Evolutionary conservation across 495 filamentous ascomycete species (phyloP).

Genomic region (Aeminium ludgeri): DNA sequence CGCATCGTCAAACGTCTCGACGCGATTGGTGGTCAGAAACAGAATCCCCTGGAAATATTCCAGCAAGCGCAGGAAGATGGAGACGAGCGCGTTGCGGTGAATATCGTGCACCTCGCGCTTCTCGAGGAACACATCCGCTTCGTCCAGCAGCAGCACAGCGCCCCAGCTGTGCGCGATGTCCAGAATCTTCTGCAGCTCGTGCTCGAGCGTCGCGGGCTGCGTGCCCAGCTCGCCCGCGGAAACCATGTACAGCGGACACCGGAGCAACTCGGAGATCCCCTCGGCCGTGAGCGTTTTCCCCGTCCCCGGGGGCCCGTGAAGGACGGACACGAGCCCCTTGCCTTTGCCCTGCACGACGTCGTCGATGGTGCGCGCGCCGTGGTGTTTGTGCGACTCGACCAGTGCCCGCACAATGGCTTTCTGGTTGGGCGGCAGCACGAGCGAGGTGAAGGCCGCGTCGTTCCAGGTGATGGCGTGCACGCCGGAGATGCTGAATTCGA

Average conservation of each 20-base stretch:
- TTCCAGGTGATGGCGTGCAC: conserved; percentile 75
- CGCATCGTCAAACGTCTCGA: conserved; percentile 34
- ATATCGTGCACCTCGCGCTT: conserved; percentile 5
- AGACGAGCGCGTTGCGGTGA: conserved; percentile 8
- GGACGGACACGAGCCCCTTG: conserved; percentile 12
- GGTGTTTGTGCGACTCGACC: conserved; percentile 67
- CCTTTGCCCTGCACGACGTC: conserved; percentile 16
- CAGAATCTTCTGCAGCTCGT: conserved; percentile 5
- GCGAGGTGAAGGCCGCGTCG: conserved; percentile 58
- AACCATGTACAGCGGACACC: conserved; percentile 12
- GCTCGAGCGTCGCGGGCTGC: conserved; percentile 1
- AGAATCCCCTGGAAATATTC: conserved; percentile 45
- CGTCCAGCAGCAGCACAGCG: conserved; percentile 9
- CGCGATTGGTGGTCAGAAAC: conserved; percentile 41
- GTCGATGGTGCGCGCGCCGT: conserved; percentile 34
- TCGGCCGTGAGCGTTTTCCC: conserved; percentile 17
- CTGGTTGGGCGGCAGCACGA: conserved; percentile 58
- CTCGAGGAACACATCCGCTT: conserved; percentile 13
- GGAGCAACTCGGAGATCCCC: conserved; percentile 10
- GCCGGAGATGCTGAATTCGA: conserved; percentile 73
- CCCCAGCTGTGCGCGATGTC: conserved; percentile 11
- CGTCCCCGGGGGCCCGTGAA: conserved; percentile 12
- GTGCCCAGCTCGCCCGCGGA: conserved; percentile 10
- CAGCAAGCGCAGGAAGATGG: conserved; percentile 17
- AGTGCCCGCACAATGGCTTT: conserved; percentile 69